phyloP scores from a whole-genome alignment of 768 basidiomycete species.

The Rhodosporidiobolus sp. region DNA sequence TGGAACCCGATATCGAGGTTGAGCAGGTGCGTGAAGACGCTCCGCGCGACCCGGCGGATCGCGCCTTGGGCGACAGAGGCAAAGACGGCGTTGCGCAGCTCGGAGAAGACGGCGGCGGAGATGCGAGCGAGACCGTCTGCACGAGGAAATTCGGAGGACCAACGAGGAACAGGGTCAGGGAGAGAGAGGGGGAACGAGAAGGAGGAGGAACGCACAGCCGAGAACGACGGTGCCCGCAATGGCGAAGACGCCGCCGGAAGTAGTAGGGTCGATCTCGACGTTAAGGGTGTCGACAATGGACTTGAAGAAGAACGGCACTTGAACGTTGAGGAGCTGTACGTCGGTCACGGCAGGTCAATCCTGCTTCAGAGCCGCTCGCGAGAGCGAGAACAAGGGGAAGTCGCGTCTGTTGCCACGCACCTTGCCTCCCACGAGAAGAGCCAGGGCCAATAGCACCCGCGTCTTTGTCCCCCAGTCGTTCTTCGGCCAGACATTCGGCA shows the following conservation, averaged over 20 bases:
- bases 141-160: neutral
- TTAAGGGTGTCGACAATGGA: conserved; percentile 83
- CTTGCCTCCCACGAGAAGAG: conserved; percentile 77
- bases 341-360: neutral
- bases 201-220: conserved; percentile 66
- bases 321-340: conserved; percentile 80
- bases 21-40: conserved; percentile 90
- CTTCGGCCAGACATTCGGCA: conserved; percentile 85
- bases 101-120: conserved; percentile 82
- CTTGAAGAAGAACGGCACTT: conserved; percentile 97
- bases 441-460: conserved; percentile 78
- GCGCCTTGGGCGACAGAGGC: conserved; percentile 93
- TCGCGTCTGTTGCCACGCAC: conserved; percentile 53
- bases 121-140: conserved; percentile 87
- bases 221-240: conserved; percentile 84
- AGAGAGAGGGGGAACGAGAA: neutral
- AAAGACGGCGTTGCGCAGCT: conserved; percentile 91
- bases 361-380: neutral
- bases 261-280: conserved; percentile 64
- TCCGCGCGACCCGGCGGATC: conserved; percentile 88
- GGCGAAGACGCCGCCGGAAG: conserved; percentile 73
- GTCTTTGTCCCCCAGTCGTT: conserved; percentile 70
- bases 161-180: neutral
- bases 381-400: neutral
- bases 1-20: conserved; percentile 90